Conservation (phyloP, 2,329 filamentous ascomycete species). For the Lachnellula cervina region DNA sequence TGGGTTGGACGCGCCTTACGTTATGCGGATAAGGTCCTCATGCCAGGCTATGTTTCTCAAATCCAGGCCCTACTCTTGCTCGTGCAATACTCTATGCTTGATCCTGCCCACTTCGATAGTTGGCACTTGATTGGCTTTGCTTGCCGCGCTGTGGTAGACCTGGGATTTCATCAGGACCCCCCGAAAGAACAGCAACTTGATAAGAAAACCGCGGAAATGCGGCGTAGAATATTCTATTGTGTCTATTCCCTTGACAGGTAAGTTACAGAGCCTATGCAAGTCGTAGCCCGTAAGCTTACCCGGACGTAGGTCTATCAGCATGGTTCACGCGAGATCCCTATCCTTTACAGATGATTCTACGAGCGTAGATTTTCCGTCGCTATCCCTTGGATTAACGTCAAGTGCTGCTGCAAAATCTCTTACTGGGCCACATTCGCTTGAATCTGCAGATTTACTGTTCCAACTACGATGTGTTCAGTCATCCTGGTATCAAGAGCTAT, state of each 20-base stretch:
- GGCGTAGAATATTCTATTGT: slow-evolving; percentile 83
- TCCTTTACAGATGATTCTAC: slow-evolving; percentile 90
- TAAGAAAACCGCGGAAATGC: slow-evolving; percentile 66
- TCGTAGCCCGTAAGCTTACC: neutral
- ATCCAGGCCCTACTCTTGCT: slow-evolving; percentile 84
- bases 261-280: slow-evolving; percentile 18
- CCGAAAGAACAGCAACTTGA: slow-evolving; percentile 64
- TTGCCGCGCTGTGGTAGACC: slow-evolving; percentile 78
- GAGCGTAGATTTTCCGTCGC: slow-evolving; percentile 70
- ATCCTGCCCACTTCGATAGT: slow-evolving; percentile 85
- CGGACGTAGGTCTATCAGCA: slow-evolving; percentile 67
- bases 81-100: slow-evolving; percentile 83
- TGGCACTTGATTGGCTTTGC: slow-evolving; percentile 94
- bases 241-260: slow-evolving; percentile 86
- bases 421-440: slow-evolving; percentile 47
- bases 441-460: slow-evolving; percentile 73
- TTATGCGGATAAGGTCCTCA: slow-evolving; percentile 76
- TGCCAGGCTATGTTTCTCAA: slow-evolving; percentile 77
- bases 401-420: slow-evolving; percentile 34
- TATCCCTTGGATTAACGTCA: slow-evolving; percentile 27
- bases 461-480: slow-evolving; percentile 83
- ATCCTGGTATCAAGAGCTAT: slow-evolving; percentile 81
- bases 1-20: slow-evolving; percentile 62
- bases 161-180: slow-evolving; percentile 91
- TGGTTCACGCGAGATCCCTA: slow-evolving; percentile 81